These are phyloP conservation scores for Tetrapisispora iriomotensis DNA, from an alignment of 805 yeast genomes.

Conservation along the genomic window DNA sequence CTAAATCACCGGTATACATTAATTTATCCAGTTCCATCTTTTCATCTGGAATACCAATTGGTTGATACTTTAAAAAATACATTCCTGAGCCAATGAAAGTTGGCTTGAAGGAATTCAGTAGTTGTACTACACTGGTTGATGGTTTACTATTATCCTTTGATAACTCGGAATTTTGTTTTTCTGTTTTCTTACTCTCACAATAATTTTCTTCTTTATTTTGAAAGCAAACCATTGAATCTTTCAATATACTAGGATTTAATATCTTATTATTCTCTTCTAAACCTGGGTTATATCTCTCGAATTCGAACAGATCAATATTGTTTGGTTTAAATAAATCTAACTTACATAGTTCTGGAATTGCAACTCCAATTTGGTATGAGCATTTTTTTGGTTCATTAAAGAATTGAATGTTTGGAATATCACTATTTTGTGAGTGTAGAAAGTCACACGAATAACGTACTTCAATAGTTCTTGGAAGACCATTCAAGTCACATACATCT, in stretches of 20 bases:
- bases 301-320: background rate
- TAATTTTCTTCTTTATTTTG: background rate
- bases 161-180: background rate
- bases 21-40: background rate
- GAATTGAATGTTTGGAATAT: constrained; percentile 13
- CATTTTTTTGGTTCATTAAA: constrained; percentile 43
- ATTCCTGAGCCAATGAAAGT: constrained; percentile 14
- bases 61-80: constrained; percentile 8
- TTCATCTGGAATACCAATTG: background rate
- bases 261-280: constrained; percentile 7
- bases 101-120: constrained; percentile 9
- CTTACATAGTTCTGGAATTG: constrained; percentile 40
- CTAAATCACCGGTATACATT: constrained; percentile 1
- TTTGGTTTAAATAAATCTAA: constrained; percentile 15
- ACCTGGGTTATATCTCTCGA: background rate
- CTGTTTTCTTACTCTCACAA: no score
- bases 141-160: background rate
- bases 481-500: constrained; percentile 49
- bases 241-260: constrained; percentile 2
- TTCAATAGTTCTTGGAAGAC: constrained; percentile 41
- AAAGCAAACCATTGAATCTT: constrained; percentile 4
- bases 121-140: background rate
- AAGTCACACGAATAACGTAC: constrained; percentile 45
- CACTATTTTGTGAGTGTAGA: background rate
- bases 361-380: constrained; percentile 40